phyloP scores from a whole-genome alignment of 2,329 filamentous ascomycete genomes.

The Cladosporium velox region DNA sequence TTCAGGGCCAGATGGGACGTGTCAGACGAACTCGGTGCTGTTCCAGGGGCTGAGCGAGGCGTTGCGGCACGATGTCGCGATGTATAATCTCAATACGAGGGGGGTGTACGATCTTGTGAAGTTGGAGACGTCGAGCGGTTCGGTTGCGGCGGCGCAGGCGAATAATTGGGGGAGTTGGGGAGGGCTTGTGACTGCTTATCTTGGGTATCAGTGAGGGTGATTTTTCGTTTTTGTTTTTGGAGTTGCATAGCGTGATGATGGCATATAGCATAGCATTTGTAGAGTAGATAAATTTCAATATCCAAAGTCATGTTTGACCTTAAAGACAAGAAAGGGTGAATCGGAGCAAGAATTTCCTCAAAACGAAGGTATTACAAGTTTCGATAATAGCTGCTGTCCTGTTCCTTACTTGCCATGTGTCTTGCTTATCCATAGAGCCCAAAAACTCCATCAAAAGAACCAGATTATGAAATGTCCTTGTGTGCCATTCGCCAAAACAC shows the following conservation, averaged over 20 bases:
- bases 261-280: neutral
- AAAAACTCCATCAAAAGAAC: neutral
- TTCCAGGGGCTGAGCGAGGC: slow-evolving; percentile 20
- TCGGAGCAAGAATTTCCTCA: neutral
- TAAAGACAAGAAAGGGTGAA: neutral
- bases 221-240: neutral
- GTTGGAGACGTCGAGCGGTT: slow-evolving; percentile 24
- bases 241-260: neutral
- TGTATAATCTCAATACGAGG: slow-evolving; percentile 31
- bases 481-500: slow-evolving; percentile 1
- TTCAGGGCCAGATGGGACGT: slow-evolving; percentile 37
- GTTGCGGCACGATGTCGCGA: slow-evolving; percentile 21
- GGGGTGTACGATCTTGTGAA: slow-evolving; percentile 30
- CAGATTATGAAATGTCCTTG: neutral
- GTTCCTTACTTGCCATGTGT: neutral
- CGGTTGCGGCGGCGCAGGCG: slow-evolving; percentile 23
- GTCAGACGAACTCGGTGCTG: slow-evolving; percentile 40
- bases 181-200: slow-evolving; percentile 29
- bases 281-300: neutral
- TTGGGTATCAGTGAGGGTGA: slow-evolving; percentile 20
- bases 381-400: neutral
- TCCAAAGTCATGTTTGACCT: neutral
- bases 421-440: neutral
- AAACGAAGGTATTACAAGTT: neutral
- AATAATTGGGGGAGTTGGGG: slow-evolving; percentile 31